These are phyloP conservation scores for Hylodesmum podocarpum DNA, from an alignment of 306 rosid genomes.

Conservation along the genomic window DNA sequence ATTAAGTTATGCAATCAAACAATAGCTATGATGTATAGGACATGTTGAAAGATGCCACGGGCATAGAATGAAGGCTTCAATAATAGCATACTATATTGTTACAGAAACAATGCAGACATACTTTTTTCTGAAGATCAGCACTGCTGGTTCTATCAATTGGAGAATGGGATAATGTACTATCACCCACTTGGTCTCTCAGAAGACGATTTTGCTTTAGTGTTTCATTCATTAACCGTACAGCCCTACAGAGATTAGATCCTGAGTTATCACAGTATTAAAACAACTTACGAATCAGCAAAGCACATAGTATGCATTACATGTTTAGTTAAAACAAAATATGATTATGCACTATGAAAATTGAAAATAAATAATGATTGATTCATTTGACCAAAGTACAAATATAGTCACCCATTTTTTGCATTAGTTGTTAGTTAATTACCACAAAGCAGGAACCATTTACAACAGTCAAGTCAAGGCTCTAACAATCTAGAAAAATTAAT, in stretches of 20 bases:
- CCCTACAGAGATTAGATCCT: slow-evolving; percentile 58
- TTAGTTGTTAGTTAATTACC: slow-evolving; percentile 7
- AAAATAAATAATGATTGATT: slow-evolving; percentile 18
- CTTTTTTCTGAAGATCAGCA: slow-evolving; percentile 42
- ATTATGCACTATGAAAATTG: slow-evolving; percentile 7
- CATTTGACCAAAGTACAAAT: slow-evolving; percentile 4
- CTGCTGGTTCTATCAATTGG: slow-evolving; percentile 38
- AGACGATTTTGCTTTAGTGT: slow-evolving; percentile 87
- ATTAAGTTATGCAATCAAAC: slow-evolving; percentile 18
- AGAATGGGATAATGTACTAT: slow-evolving; percentile 52
- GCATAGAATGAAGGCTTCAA: slow-evolving; percentile 11
- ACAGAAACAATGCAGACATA: slow-evolving; percentile 29
- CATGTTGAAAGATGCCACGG: slow-evolving; percentile 24
- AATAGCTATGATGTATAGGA: not conserved
- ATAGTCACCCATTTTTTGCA: not conserved
- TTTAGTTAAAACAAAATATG: slow-evolving; percentile 8
- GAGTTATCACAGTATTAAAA: slow-evolving; percentile 34
- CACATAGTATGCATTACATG: not conserved
- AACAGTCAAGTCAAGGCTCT: slow-evolving; percentile 22
- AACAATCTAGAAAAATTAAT: not conserved
- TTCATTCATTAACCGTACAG: slow-evolving; percentile 96
- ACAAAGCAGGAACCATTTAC: slow-evolving; percentile 12
- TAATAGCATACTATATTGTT: slow-evolving; percentile 19
- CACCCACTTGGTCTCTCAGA: slow-evolving; percentile 61
- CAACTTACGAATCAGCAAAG: slow-evolving; percentile 6